A percentile compares a stretch with the other conserved stretches of the same genome.
phyloP scores from a whole-genome alignment of 768 basidiomycete genomes.

The Leccinum rimulosum region DNA sequence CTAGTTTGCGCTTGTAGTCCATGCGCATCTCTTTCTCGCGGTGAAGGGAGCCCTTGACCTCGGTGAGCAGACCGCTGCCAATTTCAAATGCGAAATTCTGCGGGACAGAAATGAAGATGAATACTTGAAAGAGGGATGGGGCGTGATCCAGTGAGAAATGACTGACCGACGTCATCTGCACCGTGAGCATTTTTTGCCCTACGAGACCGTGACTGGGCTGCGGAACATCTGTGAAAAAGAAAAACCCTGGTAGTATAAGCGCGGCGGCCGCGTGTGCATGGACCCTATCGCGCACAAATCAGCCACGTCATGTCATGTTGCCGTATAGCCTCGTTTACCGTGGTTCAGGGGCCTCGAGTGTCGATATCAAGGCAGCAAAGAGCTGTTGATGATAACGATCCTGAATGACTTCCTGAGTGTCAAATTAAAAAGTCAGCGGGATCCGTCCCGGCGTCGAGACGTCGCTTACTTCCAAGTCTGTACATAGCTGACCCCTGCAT shows the following conservation, averaged over 20 bases:
- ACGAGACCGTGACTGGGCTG: too few species aligned
- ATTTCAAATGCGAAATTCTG: too few species aligned
- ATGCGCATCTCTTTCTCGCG: conserved; percentile 83
- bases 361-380: conserved; percentile 66
- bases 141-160: too few species aligned
- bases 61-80: too few species aligned
- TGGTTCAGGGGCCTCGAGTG: conserved; percentile 73
- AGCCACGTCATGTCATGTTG: not conserved
- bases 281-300: conserved; percentile 25
- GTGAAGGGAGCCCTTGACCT: conserved; percentile 66
- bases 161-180: too few species aligned
- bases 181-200: too few species aligned
- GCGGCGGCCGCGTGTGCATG: too few species aligned
- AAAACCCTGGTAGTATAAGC: too few species aligned
- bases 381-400: conserved; percentile 64
- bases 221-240: too few species aligned
- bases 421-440: not conserved
- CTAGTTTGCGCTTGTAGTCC: conserved; percentile 57
- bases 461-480: conserved; percentile 70
- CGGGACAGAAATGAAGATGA: too few species aligned
- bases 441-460: not conserved
- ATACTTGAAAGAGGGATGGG: too few species aligned
- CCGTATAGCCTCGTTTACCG: conserved; percentile 39
- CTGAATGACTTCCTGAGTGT: conserved; percentile 69
- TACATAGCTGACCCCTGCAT: conserved; percentile 80